phyloP scores from a whole-genome alignment of 2,329 filamentous ascomycete genomes.

The Cladosporium phlei region DNA sequence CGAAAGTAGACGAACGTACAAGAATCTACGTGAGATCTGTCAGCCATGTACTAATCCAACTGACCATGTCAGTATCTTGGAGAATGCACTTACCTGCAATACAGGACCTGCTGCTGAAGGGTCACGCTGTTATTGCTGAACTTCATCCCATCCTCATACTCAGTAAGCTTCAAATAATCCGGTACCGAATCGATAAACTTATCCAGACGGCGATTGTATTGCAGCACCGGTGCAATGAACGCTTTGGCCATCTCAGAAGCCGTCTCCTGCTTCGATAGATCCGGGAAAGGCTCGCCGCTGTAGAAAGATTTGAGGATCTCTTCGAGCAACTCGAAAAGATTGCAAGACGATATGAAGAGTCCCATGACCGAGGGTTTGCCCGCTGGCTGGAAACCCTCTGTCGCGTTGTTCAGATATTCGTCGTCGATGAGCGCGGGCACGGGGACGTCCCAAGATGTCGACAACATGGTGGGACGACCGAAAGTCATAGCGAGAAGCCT shows the following conservation, averaged over 20 bases:
- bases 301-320: constrained; percentile 25
- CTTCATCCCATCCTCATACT: constrained; percentile 2
- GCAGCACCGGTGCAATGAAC: constrained; percentile 20
- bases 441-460: constrained; percentile 21
- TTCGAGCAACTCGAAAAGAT: constrained; percentile 23
- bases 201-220: constrained; percentile 21
- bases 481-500: constrained; percentile 38
- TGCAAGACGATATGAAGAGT: constrained; percentile 25
- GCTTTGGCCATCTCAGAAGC: constrained; percentile 14
- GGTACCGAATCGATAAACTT: constrained; percentile 19
- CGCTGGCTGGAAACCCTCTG: constrained; percentile 35
- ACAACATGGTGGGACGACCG: constrained; percentile 27
- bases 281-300: constrained; percentile 15
- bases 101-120: constrained; percentile 7
- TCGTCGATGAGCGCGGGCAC: constrained; percentile 42
- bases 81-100: constrained; percentile 3
- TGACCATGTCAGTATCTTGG: constrained; percentile 27
- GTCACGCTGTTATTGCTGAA: constrained; percentile 6
- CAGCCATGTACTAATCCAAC: constrained; percentile 18
- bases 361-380: constrained; percentile 28
- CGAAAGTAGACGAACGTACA: constrained; percentile 23
- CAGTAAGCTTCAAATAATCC: constrained; percentile 1
- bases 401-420: constrained; percentile 48
- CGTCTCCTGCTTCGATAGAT: constrained; percentile 10
- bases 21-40: constrained; percentile 16